These are phyloP conservation scores for Fraxinus angustifolia DNA, from an alignment of 305 asterid species.

Conservation along the genomic window DNA sequence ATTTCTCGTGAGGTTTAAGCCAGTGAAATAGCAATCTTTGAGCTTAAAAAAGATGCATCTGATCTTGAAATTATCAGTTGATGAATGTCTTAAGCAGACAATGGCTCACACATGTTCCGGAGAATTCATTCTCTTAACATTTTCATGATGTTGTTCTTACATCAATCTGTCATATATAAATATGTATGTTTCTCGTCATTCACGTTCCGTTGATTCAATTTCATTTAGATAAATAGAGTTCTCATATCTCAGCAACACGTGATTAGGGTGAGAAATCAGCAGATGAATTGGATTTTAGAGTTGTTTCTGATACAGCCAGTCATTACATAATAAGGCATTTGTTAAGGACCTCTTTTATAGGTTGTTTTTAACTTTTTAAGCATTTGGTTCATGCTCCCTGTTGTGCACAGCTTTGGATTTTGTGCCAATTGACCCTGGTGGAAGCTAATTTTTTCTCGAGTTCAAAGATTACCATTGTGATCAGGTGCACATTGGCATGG, in stretches of 20 bases:
- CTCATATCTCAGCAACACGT: background rate
- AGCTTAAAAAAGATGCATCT: background rate
- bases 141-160: background rate
- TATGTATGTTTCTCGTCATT: background rate
- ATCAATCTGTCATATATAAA: background rate
- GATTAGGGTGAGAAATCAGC: background rate
- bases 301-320: background rate
- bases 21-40: background rate
- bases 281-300: background rate
- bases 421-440: background rate
- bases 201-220: background rate
- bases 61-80: background rate
- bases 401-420: background rate
- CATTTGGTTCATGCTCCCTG: background rate
- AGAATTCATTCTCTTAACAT: background rate
- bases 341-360: background rate
- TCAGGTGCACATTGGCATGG: background rate
- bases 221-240: background rate
- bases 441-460: background rate
- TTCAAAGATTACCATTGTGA: background rate
- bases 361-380: background rate
- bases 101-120: background rate
- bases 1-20: slow-evolving; percentile 1
- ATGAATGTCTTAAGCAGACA: background rate
- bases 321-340: background rate